Evolutionary conservation across 345 rosid genomes (phyloP).

Genomic region (Eucalyptus tenuipes): DNA sequence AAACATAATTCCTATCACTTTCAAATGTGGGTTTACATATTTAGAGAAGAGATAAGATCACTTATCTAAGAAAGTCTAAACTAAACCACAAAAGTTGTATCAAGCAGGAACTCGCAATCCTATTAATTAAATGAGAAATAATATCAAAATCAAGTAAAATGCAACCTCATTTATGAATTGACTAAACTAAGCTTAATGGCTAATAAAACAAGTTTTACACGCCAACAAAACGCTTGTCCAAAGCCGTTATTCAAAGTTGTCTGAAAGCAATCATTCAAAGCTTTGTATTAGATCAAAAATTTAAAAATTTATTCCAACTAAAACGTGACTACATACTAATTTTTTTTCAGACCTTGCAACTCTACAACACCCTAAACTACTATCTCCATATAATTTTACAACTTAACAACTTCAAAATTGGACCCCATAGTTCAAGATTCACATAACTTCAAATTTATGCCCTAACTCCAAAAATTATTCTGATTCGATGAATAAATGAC

Average conservation of each 20-base stretch:
- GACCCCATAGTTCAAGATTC: fast-evolving
- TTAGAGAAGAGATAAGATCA: neutral
- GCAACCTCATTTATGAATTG: neutral
- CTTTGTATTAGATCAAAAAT: neutral
- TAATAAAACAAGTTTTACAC: no score
- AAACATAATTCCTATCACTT: neutral
- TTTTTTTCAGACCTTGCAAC: neutral
- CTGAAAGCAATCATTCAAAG: no score
- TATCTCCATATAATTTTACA: fast-evolving
- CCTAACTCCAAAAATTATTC: neutral
- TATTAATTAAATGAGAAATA: no score
- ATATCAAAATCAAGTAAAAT: neutral
- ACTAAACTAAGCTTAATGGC: neutral
- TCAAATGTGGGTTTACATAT: neutral
- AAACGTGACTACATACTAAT: neutral
- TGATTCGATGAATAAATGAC: neutral
- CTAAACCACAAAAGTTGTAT: no score
- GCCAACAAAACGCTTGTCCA: neutral
- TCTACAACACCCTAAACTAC: neutral
- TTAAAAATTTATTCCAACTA: neutral
- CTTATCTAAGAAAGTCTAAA: neutral
- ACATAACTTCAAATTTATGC: neutral
- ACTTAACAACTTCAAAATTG: neutral
- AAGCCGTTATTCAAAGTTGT: neutral
- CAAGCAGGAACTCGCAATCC: no score